Conservation (phyloP, 2,329 filamentous ascomycete genomes). For the Thelonectria olida region DNA sequence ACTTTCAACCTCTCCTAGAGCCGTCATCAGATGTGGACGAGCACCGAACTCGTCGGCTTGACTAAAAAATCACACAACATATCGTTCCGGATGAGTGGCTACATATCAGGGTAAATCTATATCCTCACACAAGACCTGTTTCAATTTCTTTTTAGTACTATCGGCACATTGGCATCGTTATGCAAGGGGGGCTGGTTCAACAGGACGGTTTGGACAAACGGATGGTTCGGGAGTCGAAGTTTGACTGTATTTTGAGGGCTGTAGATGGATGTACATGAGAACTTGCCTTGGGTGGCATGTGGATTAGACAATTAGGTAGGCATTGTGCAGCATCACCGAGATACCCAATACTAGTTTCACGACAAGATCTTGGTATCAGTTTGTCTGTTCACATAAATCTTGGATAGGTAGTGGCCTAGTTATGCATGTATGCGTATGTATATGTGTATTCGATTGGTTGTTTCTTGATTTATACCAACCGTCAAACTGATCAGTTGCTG, state of each 20-base stretch:
- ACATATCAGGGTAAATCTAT: background rate
- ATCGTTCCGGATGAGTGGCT: background rate
- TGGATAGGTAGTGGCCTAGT: background rate
- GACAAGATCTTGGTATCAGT: slow-evolving; percentile 15
- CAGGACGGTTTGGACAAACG: slow-evolving; percentile 18
- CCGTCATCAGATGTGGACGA: slow-evolving; percentile 26
- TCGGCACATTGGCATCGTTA: background rate
- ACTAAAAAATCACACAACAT: slow-evolving; percentile 23
- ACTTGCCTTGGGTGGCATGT: slow-evolving; percentile 1
- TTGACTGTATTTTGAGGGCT: slow-evolving; percentile 7
- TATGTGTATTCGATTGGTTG: background rate
- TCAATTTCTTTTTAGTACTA: background rate
- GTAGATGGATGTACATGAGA: background rate
- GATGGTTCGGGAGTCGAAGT: background rate
- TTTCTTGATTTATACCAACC: background rate
- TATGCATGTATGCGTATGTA: background rate
- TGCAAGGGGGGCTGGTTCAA: slow-evolving; percentile 19
- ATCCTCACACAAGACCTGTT: slow-evolving; percentile 22
- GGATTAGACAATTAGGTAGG: slow-evolving; percentile 16
- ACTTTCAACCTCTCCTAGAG: slow-evolving; percentile 49
- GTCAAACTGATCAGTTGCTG: background rate
- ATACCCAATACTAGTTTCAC: slow-evolving; percentile 35
- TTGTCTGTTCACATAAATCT: background rate
- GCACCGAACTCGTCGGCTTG: slow-evolving; percentile 21
- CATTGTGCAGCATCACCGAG: slow-evolving; percentile 23